These are phyloP conservation scores for Diplodia seriata DNA, from an alignment of 2,329 filamentous ascomycete species.

Conservation along the genomic window DNA sequence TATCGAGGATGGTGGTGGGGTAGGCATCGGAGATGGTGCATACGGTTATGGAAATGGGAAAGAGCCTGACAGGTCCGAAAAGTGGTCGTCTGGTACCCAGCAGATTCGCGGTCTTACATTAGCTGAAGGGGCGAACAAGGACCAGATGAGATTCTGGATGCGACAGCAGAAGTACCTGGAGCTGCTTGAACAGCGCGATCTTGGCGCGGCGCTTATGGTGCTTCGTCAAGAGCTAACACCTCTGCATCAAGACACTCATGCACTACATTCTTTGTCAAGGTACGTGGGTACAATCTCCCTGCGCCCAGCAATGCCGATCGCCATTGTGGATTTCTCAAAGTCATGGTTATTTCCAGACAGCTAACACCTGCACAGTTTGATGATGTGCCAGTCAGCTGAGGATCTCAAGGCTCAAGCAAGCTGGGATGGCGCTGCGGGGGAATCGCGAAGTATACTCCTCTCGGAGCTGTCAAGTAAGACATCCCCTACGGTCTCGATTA, in stretches of 20 bases:
- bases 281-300: conserved; percentile 42
- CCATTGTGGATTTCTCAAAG: neutral
- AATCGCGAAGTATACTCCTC: conserved; percentile 76
- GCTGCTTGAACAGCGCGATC: conserved; percentile 78
- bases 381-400: conserved; percentile 84
- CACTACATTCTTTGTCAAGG: conserved; percentile 83
- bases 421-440: conserved; percentile 82
- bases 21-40: conserved; percentile 43
- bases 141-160: conserved; percentile 85
- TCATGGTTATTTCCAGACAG: neutral
- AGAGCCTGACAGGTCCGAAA: conserved; percentile 42
- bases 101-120: conserved; percentile 69
- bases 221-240: conserved; percentile 87
- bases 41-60: conserved; percentile 43
- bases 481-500: neutral
- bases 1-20: conserved; percentile 55
- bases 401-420: conserved; percentile 77
- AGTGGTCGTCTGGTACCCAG: conserved; percentile 44
- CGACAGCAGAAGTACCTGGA: conserved; percentile 96
- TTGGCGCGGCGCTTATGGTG: conserved; percentile 77
- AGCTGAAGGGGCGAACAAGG: conserved; percentile 74
- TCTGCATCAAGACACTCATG: conserved; percentile 76
- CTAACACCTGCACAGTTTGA: conserved; percentile 62
- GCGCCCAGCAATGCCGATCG: neutral
- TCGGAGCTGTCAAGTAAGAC: conserved; percentile 81